A percentile compares a stretch with the other conserved stretches of the same genome.
Conservation (phyloP, 192 early-diverging fungal species). For the Podochytrium sp. region DNA sequence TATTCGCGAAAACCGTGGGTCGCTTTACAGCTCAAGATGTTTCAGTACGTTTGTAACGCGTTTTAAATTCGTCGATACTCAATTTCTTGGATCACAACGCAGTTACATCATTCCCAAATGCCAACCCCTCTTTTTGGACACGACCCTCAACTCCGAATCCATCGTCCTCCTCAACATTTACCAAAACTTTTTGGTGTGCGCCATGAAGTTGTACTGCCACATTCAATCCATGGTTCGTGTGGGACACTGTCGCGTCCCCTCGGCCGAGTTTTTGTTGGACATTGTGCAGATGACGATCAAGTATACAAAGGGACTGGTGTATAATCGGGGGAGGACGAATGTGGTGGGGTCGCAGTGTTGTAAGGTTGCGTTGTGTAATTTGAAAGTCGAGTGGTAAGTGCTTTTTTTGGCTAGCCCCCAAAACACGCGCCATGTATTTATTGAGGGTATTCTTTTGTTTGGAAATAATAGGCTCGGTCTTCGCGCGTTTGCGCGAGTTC, state of each 20-base stretch:
- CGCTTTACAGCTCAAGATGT: slow-evolving; percentile 53
- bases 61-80: slow-evolving; percentile 22
- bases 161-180: slow-evolving; percentile 78
- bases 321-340: slow-evolving; percentile 20
- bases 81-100: background rate
- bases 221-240: background rate
- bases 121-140: slow-evolving; percentile 69
- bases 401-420: too few species aligned
- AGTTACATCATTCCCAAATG: slow-evolving; percentile 66
- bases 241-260: background rate
- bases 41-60: slow-evolving; percentile 36
- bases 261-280: slow-evolving; percentile 38
- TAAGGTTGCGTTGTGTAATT: background rate
- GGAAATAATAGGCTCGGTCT: slow-evolving; percentile 21
- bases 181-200: slow-evolving; percentile 74
- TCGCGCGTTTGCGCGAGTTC: slow-evolving; percentile 15
- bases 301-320: slow-evolving; percentile 35
- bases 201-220: slow-evolving; percentile 62
- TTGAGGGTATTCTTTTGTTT: background rate
- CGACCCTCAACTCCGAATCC: slow-evolving; percentile 58
- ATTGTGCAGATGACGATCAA: slow-evolving; percentile 31
- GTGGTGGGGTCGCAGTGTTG: background rate
- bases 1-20: slow-evolving; percentile 39
- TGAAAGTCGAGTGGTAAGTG: slow-evolving; percentile 27
- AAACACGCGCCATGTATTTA: too few species aligned